A percentile compares a stretch with the other conserved stretches of the same genome.
Evolutionary conservation across 345 rosid genomes (phyloP).

Genomic region (Euclidium syriacum): DNA sequence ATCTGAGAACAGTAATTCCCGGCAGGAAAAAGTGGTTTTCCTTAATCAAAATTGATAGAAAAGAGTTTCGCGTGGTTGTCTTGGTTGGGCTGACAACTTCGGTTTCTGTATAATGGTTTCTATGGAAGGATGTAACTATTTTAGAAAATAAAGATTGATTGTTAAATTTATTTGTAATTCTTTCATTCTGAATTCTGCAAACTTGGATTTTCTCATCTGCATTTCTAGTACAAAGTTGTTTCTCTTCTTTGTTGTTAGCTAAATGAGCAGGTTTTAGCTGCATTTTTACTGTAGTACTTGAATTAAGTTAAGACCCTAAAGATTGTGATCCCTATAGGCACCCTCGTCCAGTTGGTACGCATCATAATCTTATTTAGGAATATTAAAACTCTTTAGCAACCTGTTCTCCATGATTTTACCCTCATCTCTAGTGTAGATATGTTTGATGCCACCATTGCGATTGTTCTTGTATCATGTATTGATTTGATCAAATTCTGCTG

Average conservation of each 20-base stretch:
- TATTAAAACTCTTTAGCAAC: constrained; percentile 5
- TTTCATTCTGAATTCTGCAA: constrained; percentile 12
- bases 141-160: constrained; percentile 8
- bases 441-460: background rate
- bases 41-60: background rate
- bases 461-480: constrained; percentile 1
- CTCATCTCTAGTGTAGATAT: constrained; percentile 11
- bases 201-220: constrained; percentile 7
- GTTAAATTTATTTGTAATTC: background rate
- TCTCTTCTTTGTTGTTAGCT: background rate
- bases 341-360: background rate
- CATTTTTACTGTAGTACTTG: constrained; percentile 6
- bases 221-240: background rate
- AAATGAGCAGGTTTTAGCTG: background rate
- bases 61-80: background rate
- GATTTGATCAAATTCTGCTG: constrained; percentile 17
- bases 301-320: constrained; percentile 9
- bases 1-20: constrained; percentile 9
- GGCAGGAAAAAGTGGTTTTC: background rate
- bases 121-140: constrained; percentile 1
- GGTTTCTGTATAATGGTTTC: constrained; percentile 13
- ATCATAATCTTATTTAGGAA: constrained; percentile 3
- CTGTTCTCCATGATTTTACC: background rate
- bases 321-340: constrained; percentile 10
- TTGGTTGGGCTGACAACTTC: constrained; percentile 2